Evolutionary conservation across 805 yeast genomes (phyloP), one percentile per base, ranked within the genome.

Genomic region (Phaffomyces opuntiae): DNA sequence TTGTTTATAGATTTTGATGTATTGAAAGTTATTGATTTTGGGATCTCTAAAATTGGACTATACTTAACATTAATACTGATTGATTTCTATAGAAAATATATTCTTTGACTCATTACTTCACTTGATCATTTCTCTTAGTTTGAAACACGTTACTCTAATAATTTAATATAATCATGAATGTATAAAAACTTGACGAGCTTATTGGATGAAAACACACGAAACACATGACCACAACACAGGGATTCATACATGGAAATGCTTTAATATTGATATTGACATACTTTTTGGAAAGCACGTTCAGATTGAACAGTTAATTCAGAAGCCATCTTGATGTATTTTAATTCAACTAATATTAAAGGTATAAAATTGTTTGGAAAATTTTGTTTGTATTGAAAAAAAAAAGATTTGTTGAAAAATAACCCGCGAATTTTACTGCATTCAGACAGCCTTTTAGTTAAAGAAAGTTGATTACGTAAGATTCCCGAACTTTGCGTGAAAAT

Each of bases 231-330:
- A 33, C 36, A n/a, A 21, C 36, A 34, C 21, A 16, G 36, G 13
- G 19, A n/a, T n/a, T 34, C 17, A 16, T 16, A 13, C 3, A 7
- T 35, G 43, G 9, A 31, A 38, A 25, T 5, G 24, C 24, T 21
- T 21, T 21, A 21, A 21, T n/a, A 13, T 7, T 29, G 31, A 13
- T 6, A 11, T 11, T 27, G 8, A 75, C 95, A 73, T 80, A 87
- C 96, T 95, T 93, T 93, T 84, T 93, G 99, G 96, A 85, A 93
- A 89, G 99, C 99, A 80, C 96, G 91, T 84, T 93, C 99, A 73
- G 97, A 86, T 85, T 93, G 99, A 81, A 93, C 99, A 75, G 96
- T 91, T 81, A 93, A 88, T 84, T 93, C 99, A 77, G 98, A 86
- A 73, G 98, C 95, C 98, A 91, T 93, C 78, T 78, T 80, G 66